Base-by-base conservation (phyloP, 805 yeast genomes). In the Teunomyces stri region DNA sequence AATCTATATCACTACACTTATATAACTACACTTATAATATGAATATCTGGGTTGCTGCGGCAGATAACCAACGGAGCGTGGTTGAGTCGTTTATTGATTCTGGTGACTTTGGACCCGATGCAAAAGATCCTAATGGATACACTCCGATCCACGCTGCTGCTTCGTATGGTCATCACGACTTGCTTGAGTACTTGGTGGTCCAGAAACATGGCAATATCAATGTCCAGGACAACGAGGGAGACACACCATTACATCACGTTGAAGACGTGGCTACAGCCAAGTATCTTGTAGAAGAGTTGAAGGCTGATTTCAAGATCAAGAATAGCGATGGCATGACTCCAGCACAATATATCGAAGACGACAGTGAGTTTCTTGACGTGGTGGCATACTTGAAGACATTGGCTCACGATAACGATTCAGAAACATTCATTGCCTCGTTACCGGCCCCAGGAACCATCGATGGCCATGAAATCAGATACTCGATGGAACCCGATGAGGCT, bases 121-220 rank as follows among this genome's bases (percentile, higher is more conserved):
- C 85, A 5, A 81, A 84, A 52, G 99, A 94, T 64, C 87, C 88
- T 1, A 89, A 91, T 58, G 99, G 99, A 0, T 94, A 95, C 66
- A 92, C 98, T 0, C 96, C 99, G 5, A 77, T 94, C 10, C 99
- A 94, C 64, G 99, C 99, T 0, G 98, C 99, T 1, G 96, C 95
- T 2, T 86, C 97, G 1, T 94, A 94, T 65, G 92, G 92, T 6
- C 91, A 92, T 61, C 56, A 68, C 2, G 90, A 85, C 7, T 70
- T 94, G 34, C 69, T 94, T 33, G 64, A 69, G 47, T 79, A 76
- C 52, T 71, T 89, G 40, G 64, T 87, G 4, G 55, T 56, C 4
- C 62, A 68, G 15, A 55, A 67, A 15, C 87, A 87, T 6, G 98
- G 97, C 5, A 84, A 94, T 60, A 78, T 90, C 20, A 90, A 94